Evolutionary conservation across 2,329 filamentous ascomycete genomes (phyloP).

Genomic region (Cladorrhinum sp.): DNA sequence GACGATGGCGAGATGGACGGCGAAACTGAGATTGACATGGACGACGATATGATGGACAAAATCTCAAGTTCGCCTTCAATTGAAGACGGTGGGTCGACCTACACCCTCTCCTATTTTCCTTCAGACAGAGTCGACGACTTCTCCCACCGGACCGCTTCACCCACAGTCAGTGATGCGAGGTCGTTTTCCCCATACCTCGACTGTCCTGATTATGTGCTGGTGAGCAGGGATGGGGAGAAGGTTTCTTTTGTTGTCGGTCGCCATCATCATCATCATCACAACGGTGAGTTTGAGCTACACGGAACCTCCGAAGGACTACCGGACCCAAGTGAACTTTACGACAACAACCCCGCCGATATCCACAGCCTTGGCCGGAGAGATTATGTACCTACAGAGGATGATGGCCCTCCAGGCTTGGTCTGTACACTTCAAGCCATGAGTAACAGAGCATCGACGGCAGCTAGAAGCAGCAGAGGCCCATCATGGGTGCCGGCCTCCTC

Average conservation of each 20-base stretch:
- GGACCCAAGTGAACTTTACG: slow-evolving; percentile 7
- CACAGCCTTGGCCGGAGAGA: background rate
- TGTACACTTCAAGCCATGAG: background rate
- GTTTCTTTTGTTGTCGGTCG: slow-evolving; percentile 16
- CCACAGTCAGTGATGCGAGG: slow-evolving; percentile 35
- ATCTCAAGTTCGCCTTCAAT: slow-evolving; percentile 99
- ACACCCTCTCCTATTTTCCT: slow-evolving; percentile 38
- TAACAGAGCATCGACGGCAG: background rate
- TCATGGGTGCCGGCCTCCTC: background rate
- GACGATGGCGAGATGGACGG: slow-evolving; percentile 64
- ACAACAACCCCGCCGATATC: background rate
- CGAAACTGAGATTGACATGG: slow-evolving; percentile 69
- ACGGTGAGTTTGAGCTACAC: slow-evolving; percentile 43
- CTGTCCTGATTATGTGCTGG: slow-evolving; percentile 34
- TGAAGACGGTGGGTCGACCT: slow-evolving; percentile 87
- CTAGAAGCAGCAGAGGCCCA: background rate
- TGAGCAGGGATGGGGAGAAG: slow-evolving; percentile 26
- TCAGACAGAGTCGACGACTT: slow-evolving; percentile 45
- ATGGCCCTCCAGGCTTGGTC: background rate
- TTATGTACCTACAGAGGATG: background rate
- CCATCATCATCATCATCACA: slow-evolving; percentile 45
- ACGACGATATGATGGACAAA: slow-evolving; percentile 96
- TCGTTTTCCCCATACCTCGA: slow-evolving; percentile 44
- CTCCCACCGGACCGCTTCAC: slow-evolving; percentile 34
- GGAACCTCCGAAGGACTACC: slow-evolving; percentile 20